Percentiles rank a stretch among this genome's conserved stretches.
Evolutionary conservation across 176 grass and related monocot species (phyloP).

Genomic region (Rhynchospora breviuscula): DNA sequence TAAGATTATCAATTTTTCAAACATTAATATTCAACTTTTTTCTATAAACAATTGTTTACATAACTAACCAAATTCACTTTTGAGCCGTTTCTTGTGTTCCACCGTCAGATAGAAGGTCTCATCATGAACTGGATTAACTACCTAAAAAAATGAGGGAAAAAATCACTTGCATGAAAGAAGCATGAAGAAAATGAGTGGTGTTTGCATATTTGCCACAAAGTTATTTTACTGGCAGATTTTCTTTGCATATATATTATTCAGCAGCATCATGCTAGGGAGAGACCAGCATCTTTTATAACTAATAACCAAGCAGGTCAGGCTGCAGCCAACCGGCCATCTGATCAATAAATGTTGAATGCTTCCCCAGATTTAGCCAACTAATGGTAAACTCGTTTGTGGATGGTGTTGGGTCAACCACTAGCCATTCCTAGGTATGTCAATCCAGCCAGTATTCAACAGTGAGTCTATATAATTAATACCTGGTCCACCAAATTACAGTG

Average conservation of each 20-base stretch:
- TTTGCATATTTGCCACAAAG: not conserved
- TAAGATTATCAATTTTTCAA: not conserved
- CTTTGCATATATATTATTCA: not conserved
- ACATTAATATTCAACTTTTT: not conserved
- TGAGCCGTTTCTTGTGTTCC: conserved; percentile 70
- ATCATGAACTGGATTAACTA: conserved; percentile 70
- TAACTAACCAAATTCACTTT: conserved; percentile 67
- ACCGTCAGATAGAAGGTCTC: conserved; percentile 61
- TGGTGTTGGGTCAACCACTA: not conserved
- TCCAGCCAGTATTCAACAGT: not conserved
- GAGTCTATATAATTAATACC: conserved; percentile 15
- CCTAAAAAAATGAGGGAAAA: conserved; percentile 25
- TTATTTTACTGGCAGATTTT: not conserved
- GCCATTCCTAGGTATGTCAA: not conserved
- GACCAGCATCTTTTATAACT: not conserved
- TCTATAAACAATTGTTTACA: not conserved
- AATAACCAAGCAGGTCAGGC: not conserved
- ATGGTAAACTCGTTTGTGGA: not conserved
- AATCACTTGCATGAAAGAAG: not conserved
- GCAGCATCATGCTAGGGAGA: not conserved
- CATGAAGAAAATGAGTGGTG: not conserved
- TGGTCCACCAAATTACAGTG: conserved; percentile 51
- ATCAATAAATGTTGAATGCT: not conserved
- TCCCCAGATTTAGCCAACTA: not conserved
- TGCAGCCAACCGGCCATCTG: not conserved